phyloP scores from a whole-genome alignment of 1,139 yeast genomes.

The Taphrina betulina region DNA sequence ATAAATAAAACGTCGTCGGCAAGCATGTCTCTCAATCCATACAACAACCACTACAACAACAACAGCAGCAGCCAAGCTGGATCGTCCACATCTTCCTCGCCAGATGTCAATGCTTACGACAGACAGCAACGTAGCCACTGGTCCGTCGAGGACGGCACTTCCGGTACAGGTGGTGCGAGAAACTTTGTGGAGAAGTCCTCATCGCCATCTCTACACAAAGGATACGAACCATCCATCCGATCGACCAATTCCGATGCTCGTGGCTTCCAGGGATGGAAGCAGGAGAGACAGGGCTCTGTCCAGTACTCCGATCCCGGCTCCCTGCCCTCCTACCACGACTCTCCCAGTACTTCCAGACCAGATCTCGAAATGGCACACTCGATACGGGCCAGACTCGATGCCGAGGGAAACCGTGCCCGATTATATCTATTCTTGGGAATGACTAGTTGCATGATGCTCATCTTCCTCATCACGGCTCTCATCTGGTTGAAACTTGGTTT shows the following conservation, averaged over 20 bases:
- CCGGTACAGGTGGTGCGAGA: slow-evolving; percentile 2
- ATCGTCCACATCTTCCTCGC: background rate
- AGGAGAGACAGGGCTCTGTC: background rate
- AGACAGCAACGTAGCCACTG: slow-evolving; percentile 1
- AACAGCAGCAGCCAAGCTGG: too few species aligned
- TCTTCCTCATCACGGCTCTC: slow-evolving; percentile 17
- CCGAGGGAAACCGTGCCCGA: slow-evolving; percentile 16
- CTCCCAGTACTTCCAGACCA: background rate
- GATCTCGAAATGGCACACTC: background rate
- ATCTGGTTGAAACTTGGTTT: slow-evolving; percentile 10
- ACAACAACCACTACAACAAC: too few species aligned
- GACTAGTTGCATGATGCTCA: slow-evolving; percentile 14
- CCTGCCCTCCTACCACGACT: slow-evolving; percentile 20
- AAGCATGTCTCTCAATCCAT: slow-evolving; percentile 16
- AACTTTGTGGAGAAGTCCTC: slow-evolving; percentile 21
- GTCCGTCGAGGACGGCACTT: slow-evolving; percentile 1
- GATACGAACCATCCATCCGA: slow-evolving; percentile 3
- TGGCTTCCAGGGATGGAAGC: too few species aligned
- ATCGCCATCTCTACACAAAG: too few species aligned
- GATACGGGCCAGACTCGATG: slow-evolving; percentile 2
- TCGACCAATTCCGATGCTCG: slow-evolving; percentile 5
- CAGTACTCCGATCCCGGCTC: slow-evolving; percentile 20
- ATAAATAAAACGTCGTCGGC: background rate
- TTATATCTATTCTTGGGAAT: slow-evolving; percentile 13
- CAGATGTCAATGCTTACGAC: background rate